Base-by-base conservation (phyloP, 2,329 filamentous ascomycete species). In the Beauveria medogensis region DNA sequence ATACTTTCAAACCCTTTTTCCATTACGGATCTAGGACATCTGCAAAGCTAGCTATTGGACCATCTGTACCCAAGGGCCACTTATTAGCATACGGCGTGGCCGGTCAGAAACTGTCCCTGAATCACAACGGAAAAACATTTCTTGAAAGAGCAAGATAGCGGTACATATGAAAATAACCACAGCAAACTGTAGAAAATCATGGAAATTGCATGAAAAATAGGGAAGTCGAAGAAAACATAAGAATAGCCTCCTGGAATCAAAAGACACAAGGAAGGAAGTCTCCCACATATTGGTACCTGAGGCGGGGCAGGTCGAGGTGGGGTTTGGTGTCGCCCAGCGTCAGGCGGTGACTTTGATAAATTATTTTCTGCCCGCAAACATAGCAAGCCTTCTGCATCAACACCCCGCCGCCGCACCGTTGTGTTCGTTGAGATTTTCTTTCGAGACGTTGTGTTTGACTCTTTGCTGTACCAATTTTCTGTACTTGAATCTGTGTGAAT, bases 301-400 rank as follows among this genome's bases (percentile, higher is more conserved):
- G 51, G 53, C 59, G 59, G 59, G 59, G 59, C 59, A 55, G 28
- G 24, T 37, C 22, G 37, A 61, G 59, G 59, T 55, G 59, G 59
- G 59, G 59, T 41, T 43, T 41, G 20, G 37, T 24, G 55, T 48
- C 55, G 46, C 55, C 48, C 47, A 44, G 53, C 54, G 24, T 55
- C 48, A 64, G 68, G 69, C 69, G 69, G 69, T 70, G 69, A 67
- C 68, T 62, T 61, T 52, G 58, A 62, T 65, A 55, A 65, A 66
- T 66, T 65, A 64, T 69, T 70, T 70, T 70, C 68, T 70, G 69
- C 69, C 69, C 67, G 65, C 67, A 65, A 63, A 67, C 50, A 57
- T 61, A 16, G 22, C 40, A 46, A 34, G 26, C 57, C 53, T 53
- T 30, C 37, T 59, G 24, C 48, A 47, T 47, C 57, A 47, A 46